Percentiles rank a stretch among this genome's conserved stretches.
Conservation (phyloP, 2,329 filamentous ascomycete species). For the Microcyclosporella mali region DNA sequence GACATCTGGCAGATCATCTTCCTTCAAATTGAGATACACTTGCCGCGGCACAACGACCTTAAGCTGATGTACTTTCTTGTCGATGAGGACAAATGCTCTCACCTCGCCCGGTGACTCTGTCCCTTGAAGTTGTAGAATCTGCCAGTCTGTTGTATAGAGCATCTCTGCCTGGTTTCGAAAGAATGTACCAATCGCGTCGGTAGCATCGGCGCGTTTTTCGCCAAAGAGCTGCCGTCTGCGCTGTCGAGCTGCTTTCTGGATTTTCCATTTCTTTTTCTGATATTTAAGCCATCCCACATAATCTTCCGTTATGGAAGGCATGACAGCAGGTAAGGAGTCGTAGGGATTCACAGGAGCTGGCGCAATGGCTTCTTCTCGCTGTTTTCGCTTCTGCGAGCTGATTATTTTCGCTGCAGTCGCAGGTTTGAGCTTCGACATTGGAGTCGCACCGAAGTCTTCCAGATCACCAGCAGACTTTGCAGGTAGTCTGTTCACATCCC, state of each 20-base stretch:
- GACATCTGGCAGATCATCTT: constrained; percentile 79
- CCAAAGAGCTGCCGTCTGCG: constrained; percentile 88
- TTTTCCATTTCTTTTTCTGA: constrained; percentile 98
- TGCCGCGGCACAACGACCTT: constrained; percentile 85
- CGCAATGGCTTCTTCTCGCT: constrained; percentile 37
- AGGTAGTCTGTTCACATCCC: constrained; percentile 57
- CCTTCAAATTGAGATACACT: constrained; percentile 86
- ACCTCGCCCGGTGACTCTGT: constrained; percentile 84
- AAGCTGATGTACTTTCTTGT: constrained; percentile 80
- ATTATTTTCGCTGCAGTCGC: constrained; percentile 32
- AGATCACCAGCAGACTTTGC: constrained; percentile 46
- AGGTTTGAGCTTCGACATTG: constrained; percentile 41
- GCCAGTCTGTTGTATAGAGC: constrained; percentile 90
- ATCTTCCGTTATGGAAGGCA: constrained; percentile 79
- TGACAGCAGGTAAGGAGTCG: constrained; percentile 69
- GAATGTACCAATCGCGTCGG: constrained; percentile 59
- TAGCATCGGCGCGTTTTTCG: constrained; percentile 61
- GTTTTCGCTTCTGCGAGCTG: constrained; percentile 43
- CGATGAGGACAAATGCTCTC: constrained; percentile 83
- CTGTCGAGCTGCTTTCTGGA: constrained; percentile 83
- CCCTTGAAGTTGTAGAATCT: constrained; percentile 77
- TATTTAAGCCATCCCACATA: constrained; percentile 85
- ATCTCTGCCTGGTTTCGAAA: constrained; percentile 91
- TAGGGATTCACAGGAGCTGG: constrained; percentile 68
- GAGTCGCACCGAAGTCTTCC: constrained; percentile 41